Evolutionary conservation across 148 eudicot species (phyloP).

Genomic region (Vaccinium corymbosum): DNA sequence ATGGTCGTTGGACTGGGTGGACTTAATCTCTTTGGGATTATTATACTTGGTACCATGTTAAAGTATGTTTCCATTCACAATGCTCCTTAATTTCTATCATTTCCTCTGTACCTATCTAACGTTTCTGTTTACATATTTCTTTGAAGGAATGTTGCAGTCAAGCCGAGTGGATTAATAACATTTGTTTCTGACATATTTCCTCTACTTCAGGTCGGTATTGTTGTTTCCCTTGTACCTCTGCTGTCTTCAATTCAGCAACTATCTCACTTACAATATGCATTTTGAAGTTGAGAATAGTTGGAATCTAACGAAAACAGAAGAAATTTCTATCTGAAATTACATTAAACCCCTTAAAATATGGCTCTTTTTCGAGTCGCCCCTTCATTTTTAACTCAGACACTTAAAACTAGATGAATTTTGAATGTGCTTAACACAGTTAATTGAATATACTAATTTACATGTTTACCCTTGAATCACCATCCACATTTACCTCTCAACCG

Average conservation of each 20-base stretch:
- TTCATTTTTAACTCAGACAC: not conserved
- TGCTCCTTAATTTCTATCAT: constrained; percentile 10
- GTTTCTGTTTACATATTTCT: constrained; percentile 16
- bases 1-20: constrained; percentile 89
- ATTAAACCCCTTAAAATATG: not conserved
- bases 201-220: constrained; percentile 72
- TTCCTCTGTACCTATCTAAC: constrained; percentile 21
- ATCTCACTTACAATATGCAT: not conserved
- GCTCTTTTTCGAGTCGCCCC: not conserved
- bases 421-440: not conserved
- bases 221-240: not conserved
- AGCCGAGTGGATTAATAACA: constrained; percentile 68
- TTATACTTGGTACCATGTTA: constrained; percentile 76
- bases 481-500: not conserved
- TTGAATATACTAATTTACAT: not conserved
- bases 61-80: constrained; percentile 42
- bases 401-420: not conserved
- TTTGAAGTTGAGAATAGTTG: not conserved
- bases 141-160: constrained; percentile 52
- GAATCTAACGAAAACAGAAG: not conserved
- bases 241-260: not conserved
- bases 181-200: constrained; percentile 77
- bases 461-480: not conserved
- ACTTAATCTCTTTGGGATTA: constrained; percentile 83
- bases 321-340: not conserved